Base-by-base conservation (phyloP, 768 basidiomycete species). In the Hemileccinum rubropunctum region DNA sequence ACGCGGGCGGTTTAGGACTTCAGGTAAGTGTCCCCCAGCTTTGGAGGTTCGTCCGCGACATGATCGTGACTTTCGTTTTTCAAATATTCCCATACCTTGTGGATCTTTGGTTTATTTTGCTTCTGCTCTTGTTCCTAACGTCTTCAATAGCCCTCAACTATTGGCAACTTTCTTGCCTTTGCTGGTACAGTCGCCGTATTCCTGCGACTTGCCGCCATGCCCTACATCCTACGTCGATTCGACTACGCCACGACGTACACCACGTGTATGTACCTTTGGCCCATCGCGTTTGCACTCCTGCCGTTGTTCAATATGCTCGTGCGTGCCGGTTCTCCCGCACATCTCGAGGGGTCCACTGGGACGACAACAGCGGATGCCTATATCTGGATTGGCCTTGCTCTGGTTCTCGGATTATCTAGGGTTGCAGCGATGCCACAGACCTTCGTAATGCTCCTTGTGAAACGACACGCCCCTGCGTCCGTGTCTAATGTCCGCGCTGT, bases 391-490 rank as follows among this genome's bases (percentile, higher is more conserved):
- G 76, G 75, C 6, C 74, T 84, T 23, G 63, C 62, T 0, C 14
- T 73, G 15, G 58, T 76, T 14, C 63, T 84, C 32, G 53, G 58
- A 3, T 42, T 76, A 11, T 72, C 74, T 14, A 61, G 45, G 32
- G n/a, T 61, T 2, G 59, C 28, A 14, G 35, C 43, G 6, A 53
- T 58, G n/a, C 59, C 55, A 3, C 38, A 42, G 0, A 86, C 82
- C 3, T 62, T 81, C 38, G 81, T 72, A 58, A 79, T 85, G 72
- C 76, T 86, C 39, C 67, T 85, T 18, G 72, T 78, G 44, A 83
- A 80, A 52, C 71, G 79, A 47, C 62, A 73, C 39, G 70, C 79
- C 0, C 81, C 47, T 12, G n/a, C 78, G 21, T 68, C 18, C 4
- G 64, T 71, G 28, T 30, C 28, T 8, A 30, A 30, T 12, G 28